These are phyloP conservation scores for Nidula microcarpa DNA, from an alignment of 768 basidiomycete genomes.

Conservation along the genomic window DNA sequence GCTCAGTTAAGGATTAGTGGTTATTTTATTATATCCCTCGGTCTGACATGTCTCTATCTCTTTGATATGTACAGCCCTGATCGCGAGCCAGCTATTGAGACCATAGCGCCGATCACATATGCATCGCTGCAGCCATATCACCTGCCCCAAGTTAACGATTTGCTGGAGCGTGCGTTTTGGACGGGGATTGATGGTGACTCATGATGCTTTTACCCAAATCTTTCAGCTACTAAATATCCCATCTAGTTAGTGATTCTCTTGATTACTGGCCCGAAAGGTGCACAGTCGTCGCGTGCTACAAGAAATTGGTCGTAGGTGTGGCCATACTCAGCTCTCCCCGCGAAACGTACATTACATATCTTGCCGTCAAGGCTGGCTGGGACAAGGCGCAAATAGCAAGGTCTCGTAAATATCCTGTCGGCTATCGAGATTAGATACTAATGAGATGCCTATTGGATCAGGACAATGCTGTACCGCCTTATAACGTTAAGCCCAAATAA, in stretches of 20 bases:
- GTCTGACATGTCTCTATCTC: not conserved
- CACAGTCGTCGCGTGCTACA: conserved; percentile 75
- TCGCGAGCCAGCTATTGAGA: conserved; percentile 38
- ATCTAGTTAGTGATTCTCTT: conserved; percentile 65
- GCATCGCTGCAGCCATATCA: conserved; percentile 55
- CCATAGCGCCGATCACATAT: conserved; percentile 58
- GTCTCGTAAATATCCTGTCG: conserved; percentile 26
- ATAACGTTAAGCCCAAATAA: conserved; percentile 67
- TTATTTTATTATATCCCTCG: not conserved
- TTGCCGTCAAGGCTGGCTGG: conserved; percentile 78
- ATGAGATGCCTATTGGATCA: conserved; percentile 17
- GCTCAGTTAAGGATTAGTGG: conserved; percentile 46
- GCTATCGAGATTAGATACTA: conserved; percentile 1
- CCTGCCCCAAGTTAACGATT: conserved; percentile 67
- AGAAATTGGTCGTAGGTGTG: conserved; percentile 65
- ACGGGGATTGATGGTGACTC: conserved; percentile 66
- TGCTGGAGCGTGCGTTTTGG: conserved; percentile 72
- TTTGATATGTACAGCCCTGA: conserved; percentile 43
- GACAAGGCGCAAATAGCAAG: conserved; percentile 77
- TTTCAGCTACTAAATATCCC: conserved; percentile 3
- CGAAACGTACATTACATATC: conserved; percentile 81
- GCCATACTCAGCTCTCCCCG: conserved; percentile 76
- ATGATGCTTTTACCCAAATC: not conserved
- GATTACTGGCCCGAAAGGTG: conserved; percentile 66
- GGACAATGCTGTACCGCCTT: conserved; percentile 77